A percentile compares a stretch with the other conserved stretches of the same genome.
Conservation (phyloP, 1,284 basidiomycete species). For the Pseudomicrostroma phylloplanum region DNA sequence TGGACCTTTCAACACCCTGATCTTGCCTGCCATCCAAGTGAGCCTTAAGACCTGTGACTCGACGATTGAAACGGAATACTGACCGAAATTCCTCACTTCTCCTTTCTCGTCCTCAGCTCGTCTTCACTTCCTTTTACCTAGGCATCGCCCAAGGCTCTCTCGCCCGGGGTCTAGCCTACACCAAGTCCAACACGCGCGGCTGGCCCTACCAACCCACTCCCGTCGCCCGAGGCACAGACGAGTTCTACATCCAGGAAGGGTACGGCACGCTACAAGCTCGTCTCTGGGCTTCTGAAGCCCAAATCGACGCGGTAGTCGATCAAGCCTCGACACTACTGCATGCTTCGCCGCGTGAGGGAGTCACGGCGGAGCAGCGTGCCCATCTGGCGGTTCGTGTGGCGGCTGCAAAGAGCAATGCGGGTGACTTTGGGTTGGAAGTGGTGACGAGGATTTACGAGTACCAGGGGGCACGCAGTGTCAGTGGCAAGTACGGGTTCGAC, state of each 20-base stretch:
- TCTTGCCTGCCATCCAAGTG: conserved; percentile 47
- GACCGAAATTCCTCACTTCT: conserved; percentile 1
- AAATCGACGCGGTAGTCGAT: conserved; percentile 37
- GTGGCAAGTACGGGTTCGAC: conserved; percentile 46
- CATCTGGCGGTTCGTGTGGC: conserved; percentile 47
- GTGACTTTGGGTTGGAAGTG: conserved; percentile 45
- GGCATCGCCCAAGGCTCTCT: conserved; percentile 50
- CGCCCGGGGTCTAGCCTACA: conserved; percentile 37
- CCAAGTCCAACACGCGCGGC: conserved; percentile 44
- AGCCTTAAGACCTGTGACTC: not conserved
- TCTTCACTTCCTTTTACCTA: conserved; percentile 50
- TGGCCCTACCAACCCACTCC: conserved; percentile 46
- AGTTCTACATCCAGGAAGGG: conserved; percentile 48
- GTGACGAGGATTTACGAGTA: conserved; percentile 48
- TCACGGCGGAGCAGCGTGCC: conserved; percentile 46
- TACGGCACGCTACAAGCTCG: conserved; percentile 49
- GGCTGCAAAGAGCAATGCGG: conserved; percentile 44
- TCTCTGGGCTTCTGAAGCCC: conserved; percentile 45
- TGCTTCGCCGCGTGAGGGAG: conserved; percentile 20
- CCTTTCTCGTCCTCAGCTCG: conserved; percentile 18
- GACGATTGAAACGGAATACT: not conserved
- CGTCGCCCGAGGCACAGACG: conserved; percentile 37
- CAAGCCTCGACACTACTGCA: conserved; percentile 29
- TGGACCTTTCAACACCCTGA: conserved; percentile 48
- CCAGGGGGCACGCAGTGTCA: conserved; percentile 43